Base-by-base conservation (phyloP, 2,329 filamentous ascomycete genomes). In the Sordariomycetes sp. region DNA sequence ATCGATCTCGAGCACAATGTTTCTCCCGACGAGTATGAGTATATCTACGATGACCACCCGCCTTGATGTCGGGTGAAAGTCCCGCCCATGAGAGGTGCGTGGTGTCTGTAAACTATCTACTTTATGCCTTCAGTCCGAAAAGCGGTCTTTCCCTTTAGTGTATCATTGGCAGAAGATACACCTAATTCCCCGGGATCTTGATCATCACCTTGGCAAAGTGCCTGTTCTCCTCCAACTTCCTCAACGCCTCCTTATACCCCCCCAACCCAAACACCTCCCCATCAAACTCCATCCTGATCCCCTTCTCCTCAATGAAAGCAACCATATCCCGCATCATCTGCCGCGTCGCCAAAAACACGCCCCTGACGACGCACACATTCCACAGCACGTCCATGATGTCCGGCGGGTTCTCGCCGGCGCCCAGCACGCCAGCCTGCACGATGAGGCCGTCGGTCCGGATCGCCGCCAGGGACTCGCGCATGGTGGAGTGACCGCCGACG, bases 401-500 rank as follows among this genome's bases (percentile, higher is more conserved):
- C 1, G 69, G 65, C 0, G 58, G 50, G 18, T 64, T 62, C 0
- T 50, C 56, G 4, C 54, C 43, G 62, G 79, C 1, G 12, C 64
- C 62, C 22, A 65, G 69, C 4, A 74, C 62, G 8, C 66, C 61
- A 0, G 72, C 72, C 12, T 68, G 62, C 1, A 71, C 48, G 24
- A 76, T 60, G 4, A 71, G n/a, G 0, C 73, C 73, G 16, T 71
- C 67, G 0, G 64, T 58, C 0, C 66, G 62, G 0, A 83, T 70
- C 1, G 79, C 78, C 61, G 77, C 77, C 48, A 86, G 69, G 2
- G 75, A 78, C 65, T 86, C 76, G 3, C 71, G 64, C 62, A 88
- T 75, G 0, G 84, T 87, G n/a, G 74, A 76, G 0, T 81, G 74
- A 0, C 86, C 86, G 14, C 82, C 86, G n/a, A 88, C 79, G 64